Conservation (phyloP, 2,329 filamentous ascomycete genomes). For the Fusarium xylarioides region DNA sequence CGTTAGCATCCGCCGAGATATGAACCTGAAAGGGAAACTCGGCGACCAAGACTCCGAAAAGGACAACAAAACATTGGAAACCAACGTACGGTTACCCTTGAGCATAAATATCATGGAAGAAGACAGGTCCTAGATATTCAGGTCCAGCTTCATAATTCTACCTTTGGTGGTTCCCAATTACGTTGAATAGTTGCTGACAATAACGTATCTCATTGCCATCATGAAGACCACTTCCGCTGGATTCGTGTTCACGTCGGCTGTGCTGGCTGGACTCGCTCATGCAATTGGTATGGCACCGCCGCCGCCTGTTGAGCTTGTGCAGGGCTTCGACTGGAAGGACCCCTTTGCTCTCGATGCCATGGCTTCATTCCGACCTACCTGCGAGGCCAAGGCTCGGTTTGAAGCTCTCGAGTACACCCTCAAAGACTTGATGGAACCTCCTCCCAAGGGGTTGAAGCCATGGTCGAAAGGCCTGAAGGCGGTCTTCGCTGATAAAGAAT, state of each 20-base stretch:
- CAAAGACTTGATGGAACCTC: conserved; percentile 51
- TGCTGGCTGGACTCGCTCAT: conserved; percentile 32
- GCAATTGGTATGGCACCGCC: conserved; percentile 44
- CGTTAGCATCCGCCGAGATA: conserved; percentile 7
- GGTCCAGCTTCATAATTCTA: not conserved
- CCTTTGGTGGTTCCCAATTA: not conserved
- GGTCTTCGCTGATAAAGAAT: conserved; percentile 52
- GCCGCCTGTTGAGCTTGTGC: conserved; percentile 46
- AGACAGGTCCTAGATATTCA: not conserved
- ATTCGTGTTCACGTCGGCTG: conserved; percentile 1
- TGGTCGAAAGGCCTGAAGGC: conserved; percentile 53
- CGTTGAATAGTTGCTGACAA: not conserved
- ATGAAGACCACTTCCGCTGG: conserved; percentile 38
- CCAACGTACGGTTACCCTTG: not conserved
- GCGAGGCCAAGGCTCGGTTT: conserved; percentile 49
- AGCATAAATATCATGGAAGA: conserved; percentile 25
- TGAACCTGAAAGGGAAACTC: conserved; percentile 38
- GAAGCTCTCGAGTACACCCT: conserved; percentile 54
- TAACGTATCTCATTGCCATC: not conserved
- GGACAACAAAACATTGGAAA: conserved; percentile 36
- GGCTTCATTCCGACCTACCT: conserved; percentile 47
- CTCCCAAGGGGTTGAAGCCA: conserved; percentile 51
- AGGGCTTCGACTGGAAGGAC: conserved; percentile 53
- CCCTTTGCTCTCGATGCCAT: conserved; percentile 48
- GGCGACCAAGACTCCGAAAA: conserved; percentile 42